Base-by-base conservation (phyloP, 2,329 filamentous ascomycete genomes). In the Penicillium sp. region DNA sequence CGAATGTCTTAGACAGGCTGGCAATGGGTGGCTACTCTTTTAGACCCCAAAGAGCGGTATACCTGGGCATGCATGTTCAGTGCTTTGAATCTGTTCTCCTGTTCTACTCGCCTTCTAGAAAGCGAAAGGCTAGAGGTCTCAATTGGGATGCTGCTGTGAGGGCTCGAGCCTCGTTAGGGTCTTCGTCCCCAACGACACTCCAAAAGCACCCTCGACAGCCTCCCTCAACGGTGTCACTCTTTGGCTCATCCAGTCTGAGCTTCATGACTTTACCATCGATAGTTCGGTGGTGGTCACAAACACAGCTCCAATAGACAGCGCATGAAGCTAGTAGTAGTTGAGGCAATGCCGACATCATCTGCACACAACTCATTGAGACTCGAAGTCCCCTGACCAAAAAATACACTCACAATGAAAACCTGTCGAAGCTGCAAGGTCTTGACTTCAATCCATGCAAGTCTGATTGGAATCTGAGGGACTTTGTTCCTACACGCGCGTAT, bases 1-100 rank as follows among this genome's bases (percentile, higher is more conserved):
- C 44, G 31, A 59, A 61, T 63, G 61, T 62, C 58, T 63, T 43
- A 62, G 58, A 63, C 60, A 62, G 28, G 18, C 31, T 43, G 12
- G 13, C 26, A 12, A 48, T 29, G 8, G n/a, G 10, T 41, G 29
- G 26, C 38, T 45, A 36, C n/a, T 39, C 34, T 41, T 42, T 51
- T 45, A 44, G 46, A 9, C 26, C 16, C 15, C 41, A 61, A 62
- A 58, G 44, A 61, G 61, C 61, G 61, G 61, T 62, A 61, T 52
- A 45, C 26, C 41, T 2, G 49, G 31, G 16, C 49, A 47, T 57
- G 42, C 46, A 48, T 62, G 52, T 54, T 39, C 44, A 18, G 45
- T 43, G 34, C 24, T 31, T 23, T 21, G 43, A 47, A 28, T 41
- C 36, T 47, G 23, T 38, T 34, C 42, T 52, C 44, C 36, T 51